These are phyloP conservation scores for Hypoxylon rickii DNA, from an alignment of 495 filamentous ascomycete genomes.

Conservation along the genomic window DNA sequence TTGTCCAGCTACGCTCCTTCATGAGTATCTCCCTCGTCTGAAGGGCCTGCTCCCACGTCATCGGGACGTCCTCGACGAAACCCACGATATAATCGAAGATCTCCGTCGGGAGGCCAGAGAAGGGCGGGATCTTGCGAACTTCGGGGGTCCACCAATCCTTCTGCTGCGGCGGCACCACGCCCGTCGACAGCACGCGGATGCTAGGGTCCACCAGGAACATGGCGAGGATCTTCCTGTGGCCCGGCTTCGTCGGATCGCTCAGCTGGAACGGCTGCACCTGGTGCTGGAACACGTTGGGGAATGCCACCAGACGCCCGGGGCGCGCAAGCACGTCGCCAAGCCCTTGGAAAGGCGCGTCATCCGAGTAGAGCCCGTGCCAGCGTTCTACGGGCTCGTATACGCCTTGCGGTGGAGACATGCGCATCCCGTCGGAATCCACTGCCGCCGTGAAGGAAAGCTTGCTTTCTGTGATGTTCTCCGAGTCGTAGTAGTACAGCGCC, in stretches of 20 bases:
- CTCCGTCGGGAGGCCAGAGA: conserved; percentile 26
- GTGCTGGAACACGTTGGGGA: conserved; percentile 55
- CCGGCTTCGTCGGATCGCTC: conserved; percentile 50
- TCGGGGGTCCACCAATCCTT: conserved; percentile 50
- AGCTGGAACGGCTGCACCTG: conserved; percentile 55
- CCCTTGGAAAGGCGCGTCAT: conserved; percentile 35
- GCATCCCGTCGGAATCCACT: conserved; percentile 18
- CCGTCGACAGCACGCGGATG: conserved; percentile 55
- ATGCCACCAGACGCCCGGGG: conserved; percentile 44
- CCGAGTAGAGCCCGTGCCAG: conserved; percentile 24
- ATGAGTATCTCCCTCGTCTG: conserved; percentile 22
- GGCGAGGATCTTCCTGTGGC: conserved; percentile 62
- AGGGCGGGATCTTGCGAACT: conserved; percentile 18
- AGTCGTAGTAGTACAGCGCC: conserved; percentile 65
- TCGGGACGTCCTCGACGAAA: conserved; percentile 22
- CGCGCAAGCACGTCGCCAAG: conserved; percentile 42
- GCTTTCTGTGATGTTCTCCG: conserved; percentile 62
- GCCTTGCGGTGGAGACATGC: conserved; percentile 24
- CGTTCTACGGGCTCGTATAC: conserved; percentile 25
- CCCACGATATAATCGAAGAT: conserved; percentile 32
- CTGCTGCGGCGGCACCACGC: conserved; percentile 60
- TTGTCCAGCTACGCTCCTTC: conserved; percentile 20
- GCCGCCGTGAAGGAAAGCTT: conserved; percentile 56
- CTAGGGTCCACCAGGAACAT: conserved; percentile 63
- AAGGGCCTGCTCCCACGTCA: conserved; percentile 33